Percentiles rank a stretch among this genome's conserved stretches.
Evolutionary conservation across 495 filamentous ascomycete genomes (phyloP).

Genomic region (Tuber umbilicatum): DNA sequence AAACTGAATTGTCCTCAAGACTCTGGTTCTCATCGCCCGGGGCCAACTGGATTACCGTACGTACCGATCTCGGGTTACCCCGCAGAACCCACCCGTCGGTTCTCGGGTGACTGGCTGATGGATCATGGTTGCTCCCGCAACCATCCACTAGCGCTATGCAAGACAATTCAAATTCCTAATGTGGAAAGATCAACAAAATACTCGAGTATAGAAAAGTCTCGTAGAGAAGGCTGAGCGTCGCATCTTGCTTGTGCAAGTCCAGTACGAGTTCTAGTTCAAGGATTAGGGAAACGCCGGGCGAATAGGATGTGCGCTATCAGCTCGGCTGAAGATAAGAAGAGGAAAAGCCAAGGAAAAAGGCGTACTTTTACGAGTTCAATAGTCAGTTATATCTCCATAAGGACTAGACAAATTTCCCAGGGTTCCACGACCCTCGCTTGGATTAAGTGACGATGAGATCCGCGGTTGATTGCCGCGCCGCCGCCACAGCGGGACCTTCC

Average conservation of each 20-base stretch:
- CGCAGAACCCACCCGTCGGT: not conserved
- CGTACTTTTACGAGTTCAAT: no score
- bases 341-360: not conserved
- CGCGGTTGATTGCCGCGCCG: not conserved
- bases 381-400: not conserved
- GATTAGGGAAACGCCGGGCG: not conserved
- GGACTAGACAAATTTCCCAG: not conserved
- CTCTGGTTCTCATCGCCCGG: not conserved
- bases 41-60: not conserved
- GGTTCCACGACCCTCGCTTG: not conserved
- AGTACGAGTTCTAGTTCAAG: no score
- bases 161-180: not conserved
- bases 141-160: not conserved
- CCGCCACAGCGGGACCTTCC: not conserved
- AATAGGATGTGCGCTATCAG: not conserved
- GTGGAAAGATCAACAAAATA: not conserved
- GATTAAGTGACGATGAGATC: not conserved
- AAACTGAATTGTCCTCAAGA: not conserved
- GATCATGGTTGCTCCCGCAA: not conserved
- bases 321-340: conserved; percentile 1
- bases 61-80: not conserved
- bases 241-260: no score
- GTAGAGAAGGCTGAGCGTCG: no score
- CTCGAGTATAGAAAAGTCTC: no score
- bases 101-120: not conserved